Percentiles rank a stretch among this genome's conserved stretches.
Evolutionary conservation across 1,139 yeast genomes (phyloP).

Genomic region (Arxiozyma heterogenica): DNA sequence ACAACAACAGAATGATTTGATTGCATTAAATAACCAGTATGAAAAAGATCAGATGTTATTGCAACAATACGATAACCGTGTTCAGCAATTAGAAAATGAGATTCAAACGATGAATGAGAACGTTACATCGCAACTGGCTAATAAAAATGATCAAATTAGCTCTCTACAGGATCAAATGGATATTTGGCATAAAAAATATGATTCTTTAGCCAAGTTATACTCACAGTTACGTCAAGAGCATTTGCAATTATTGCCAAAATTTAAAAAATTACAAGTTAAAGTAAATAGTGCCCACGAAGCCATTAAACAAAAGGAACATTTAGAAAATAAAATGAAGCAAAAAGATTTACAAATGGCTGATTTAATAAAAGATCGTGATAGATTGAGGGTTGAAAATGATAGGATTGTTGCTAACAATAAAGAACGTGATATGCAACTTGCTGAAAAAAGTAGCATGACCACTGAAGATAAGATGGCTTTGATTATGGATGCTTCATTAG

Average conservation of each 20-base stretch:
- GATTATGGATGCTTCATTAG: constrained; percentile 65
- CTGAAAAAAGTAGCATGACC: constrained; percentile 15
- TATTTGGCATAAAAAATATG: constrained; percentile 82
- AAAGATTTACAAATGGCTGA: constrained; percentile 86
- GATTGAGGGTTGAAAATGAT: constrained; percentile 78
- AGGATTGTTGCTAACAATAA: constrained; percentile 27
- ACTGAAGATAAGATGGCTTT: constrained; percentile 10
- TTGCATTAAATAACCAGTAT: constrained; percentile 69
- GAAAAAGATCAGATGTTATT: constrained; percentile 79
- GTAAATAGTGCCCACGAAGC: constrained; percentile 93
- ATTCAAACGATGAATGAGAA: constrained; percentile 52
- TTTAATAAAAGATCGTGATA: constrained; percentile 79
- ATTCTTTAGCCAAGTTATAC: constrained; percentile 79
- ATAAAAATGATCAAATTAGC: constrained; percentile 67
- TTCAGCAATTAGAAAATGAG: constrained; percentile 73
- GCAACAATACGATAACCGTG: constrained; percentile 82
- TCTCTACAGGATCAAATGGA: constrained; percentile 66
- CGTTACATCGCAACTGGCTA: constrained; percentile 63
- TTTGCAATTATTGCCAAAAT: constrained; percentile 65
- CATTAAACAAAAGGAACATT: constrained; percentile 69
- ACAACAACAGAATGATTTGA: constrained; percentile 70
- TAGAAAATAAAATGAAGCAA: constrained; percentile 76
- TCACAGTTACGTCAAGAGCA: constrained; percentile 91
- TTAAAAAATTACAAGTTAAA: constrained; percentile 78
- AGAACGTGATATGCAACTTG: neutral